Base-by-base conservation (phyloP, 495 filamentous ascomycete genomes). In the Trichocladium antarcticum region DNA sequence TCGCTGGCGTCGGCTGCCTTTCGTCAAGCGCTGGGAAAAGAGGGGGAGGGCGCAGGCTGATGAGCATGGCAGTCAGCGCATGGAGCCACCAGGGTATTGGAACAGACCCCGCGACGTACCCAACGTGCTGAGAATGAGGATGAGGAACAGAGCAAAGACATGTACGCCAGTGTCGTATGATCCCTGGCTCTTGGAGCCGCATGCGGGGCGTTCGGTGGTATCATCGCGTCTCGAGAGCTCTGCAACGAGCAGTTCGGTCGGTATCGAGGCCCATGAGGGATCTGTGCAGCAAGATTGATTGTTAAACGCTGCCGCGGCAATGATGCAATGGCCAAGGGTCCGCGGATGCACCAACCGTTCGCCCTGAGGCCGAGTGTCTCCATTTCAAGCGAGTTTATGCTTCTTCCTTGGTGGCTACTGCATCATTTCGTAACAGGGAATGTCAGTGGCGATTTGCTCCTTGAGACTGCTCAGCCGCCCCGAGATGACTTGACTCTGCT, bases 81-180 rank as follows among this genome's bases (percentile, higher is more conserved):
- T 49, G 31, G 11, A 11, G 31, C 5, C 3, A 14, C 5, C 4
- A 10, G 12, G 31, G 31, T 10, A 29, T 32, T 27, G 38, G 16
- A 20, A 10, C n/a, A 1, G 6, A 48, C 14, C 1, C 29, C 12
- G 19, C 19, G 31, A 59, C 69, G 50, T 74, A 89, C 85, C 79
- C 28, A 82, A 53, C n/a, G 80, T 83, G 64, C 85, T 89, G 24
- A 89, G 60, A 1, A 69, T 62, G 16, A 92, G 68, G 31, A 92
- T 85, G 36, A 92, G 64, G 58, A 89, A 74, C 22, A 92, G 68
- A n/a, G 85, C 86, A 60, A 82, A 76, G 37, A 89, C 80, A 63
- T 89, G 86, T 19, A 83, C 59, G 0, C 78, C 64, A 2, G 77
- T 83, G 53, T 86, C 79, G 60, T 85, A 87, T 24, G 63, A 64